phyloP scores from a whole-genome alignment of 139 green algal species.

The Penium margaritaceum region DNA sequence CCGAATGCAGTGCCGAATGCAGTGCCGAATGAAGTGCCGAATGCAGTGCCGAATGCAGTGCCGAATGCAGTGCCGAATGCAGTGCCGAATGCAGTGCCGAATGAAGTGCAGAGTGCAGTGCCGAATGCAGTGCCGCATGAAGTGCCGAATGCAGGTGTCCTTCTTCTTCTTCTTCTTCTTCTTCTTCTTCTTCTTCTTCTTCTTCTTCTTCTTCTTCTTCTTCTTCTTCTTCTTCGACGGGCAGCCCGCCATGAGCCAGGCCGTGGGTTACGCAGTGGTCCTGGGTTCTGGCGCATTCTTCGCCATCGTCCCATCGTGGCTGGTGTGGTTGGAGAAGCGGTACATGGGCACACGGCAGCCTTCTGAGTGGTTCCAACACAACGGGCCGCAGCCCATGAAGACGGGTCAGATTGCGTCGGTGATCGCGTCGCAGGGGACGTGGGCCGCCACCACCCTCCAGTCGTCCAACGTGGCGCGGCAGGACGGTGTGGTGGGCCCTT shows the following conservation, averaged over 20 bases:
- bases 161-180: too few relatives aligned
- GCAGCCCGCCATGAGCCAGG: not conserved
- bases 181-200: too few relatives aligned
- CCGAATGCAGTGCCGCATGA: too few relatives aligned
- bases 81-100: too few relatives aligned
- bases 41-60: too few relatives aligned
- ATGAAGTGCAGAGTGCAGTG: too few relatives aligned
- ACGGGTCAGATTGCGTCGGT: slow-evolving; percentile 63
- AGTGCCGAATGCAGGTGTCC: too few relatives aligned
- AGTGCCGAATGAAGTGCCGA: too few relatives aligned
- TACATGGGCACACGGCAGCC: slow-evolving; percentile 32
- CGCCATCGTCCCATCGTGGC: slow-evolving; percentile 14
- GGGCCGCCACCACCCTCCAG: slow-evolving; percentile 52
- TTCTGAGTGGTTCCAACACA: slow-evolving; percentile 54
- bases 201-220: too few relatives aligned
- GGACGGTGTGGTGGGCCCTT: slow-evolving; percentile 62
- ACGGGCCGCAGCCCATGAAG: slow-evolving; percentile 62
- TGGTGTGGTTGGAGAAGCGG: slow-evolving; percentile 27
- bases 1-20: too few relatives aligned
- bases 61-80: too few relatives aligned
- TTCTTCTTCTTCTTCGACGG: slow-evolving; percentile 27
- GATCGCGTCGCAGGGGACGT: slow-evolving; percentile 60
- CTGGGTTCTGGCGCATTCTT: slow-evolving; percentile 17
- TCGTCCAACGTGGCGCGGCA: slow-evolving; percentile 51
- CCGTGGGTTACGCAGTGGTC: slow-evolving; percentile 19